Percentiles rank a stretch among this genome's conserved stretches.
phyloP scores from a whole-genome alignment of 1,139 yeast species.

The Yamadazyma pseudoaaseri region DNA sequence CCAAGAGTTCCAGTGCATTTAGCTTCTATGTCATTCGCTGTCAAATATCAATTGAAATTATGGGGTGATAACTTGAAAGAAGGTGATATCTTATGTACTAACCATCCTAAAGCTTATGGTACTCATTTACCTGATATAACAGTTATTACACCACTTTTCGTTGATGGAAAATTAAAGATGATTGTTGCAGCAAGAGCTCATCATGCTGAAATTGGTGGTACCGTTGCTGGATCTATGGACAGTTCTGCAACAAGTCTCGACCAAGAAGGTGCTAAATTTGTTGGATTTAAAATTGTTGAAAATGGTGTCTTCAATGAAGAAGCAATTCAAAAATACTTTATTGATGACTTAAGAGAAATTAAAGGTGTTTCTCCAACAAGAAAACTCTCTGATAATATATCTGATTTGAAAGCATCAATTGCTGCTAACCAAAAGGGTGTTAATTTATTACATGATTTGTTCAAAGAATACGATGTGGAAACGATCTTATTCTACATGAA shows the following conservation, averaged over 20 bases:
- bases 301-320: conserved; percentile 55
- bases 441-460: conserved; percentile 44
- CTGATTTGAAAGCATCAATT: conserved; percentile 65
- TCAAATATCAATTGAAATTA: conserved; percentile 16
- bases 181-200: conserved; percentile 68
- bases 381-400: conserved; percentile 55
- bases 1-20: conserved; percentile 25
- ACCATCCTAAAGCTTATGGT: conserved; percentile 20
- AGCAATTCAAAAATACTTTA: conserved; percentile 44
- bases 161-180: conserved; percentile 44
- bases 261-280: conserved; percentile 64
- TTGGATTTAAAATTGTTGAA: conserved; percentile 54
- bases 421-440: conserved; percentile 70
- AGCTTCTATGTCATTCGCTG: conserved; percentile 21
- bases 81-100: conserved; percentile 21
- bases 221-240: conserved; percentile 66
- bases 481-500: conserved; percentile 59
- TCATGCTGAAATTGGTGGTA: conserved; percentile 69
- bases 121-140: conserved; percentile 23
- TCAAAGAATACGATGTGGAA: conserved; percentile 48
- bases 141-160: conserved; percentile 20
- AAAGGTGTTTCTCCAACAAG: conserved; percentile 65
- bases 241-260: conserved; percentile 58
- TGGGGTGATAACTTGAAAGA: conserved; percentile 17
- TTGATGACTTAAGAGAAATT: conserved; percentile 50